These are phyloP conservation scores for Trichoderma hamatum DNA, from an alignment of 2,329 filamentous ascomycete genomes.

Conservation along the genomic window DNA sequence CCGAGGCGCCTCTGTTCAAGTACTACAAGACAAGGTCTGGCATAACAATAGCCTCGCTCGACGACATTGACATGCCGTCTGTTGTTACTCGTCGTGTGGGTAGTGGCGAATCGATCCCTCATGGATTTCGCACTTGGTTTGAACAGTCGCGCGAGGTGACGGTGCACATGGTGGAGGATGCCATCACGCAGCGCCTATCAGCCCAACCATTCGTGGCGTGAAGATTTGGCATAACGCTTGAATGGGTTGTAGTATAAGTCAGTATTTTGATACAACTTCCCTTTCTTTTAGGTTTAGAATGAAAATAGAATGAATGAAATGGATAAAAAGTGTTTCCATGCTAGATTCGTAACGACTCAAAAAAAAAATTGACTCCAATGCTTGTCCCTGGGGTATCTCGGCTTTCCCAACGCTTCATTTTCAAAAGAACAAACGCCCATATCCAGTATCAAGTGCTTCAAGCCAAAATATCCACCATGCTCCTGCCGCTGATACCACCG, in stretches of 20 bases:
- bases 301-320: background rate
- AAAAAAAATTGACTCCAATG: conserved; percentile 13
- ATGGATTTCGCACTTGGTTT: conserved; percentile 26
- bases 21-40: conserved; percentile 30
- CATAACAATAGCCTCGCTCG: conserved; percentile 29
- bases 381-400: conserved; percentile 36
- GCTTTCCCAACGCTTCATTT: conserved; percentile 30
- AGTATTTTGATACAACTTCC: background rate
- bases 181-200: conserved; percentile 28
- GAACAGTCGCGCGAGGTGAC: conserved; percentile 20
- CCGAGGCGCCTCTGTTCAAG: conserved; percentile 27
- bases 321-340: conserved; percentile 2
- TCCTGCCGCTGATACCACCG: background rate
- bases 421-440: conserved; percentile 24
- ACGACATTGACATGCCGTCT: conserved; percentile 20
- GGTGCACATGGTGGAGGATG: conserved; percentile 28
- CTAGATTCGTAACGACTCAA: conserved; percentile 9
- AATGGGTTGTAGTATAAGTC: background rate
- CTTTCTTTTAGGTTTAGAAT: background rate
- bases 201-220: conserved; percentile 4
- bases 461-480: background rate
- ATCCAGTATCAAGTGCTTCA: conserved; percentile 16
- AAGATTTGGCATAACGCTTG: too few relatives aligned
- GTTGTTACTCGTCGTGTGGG: conserved; percentile 29
- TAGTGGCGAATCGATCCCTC: conserved; percentile 22